Base-by-base conservation (phyloP, 768 basidiomycete genomes). In the Tricholoma sp. region DNA sequence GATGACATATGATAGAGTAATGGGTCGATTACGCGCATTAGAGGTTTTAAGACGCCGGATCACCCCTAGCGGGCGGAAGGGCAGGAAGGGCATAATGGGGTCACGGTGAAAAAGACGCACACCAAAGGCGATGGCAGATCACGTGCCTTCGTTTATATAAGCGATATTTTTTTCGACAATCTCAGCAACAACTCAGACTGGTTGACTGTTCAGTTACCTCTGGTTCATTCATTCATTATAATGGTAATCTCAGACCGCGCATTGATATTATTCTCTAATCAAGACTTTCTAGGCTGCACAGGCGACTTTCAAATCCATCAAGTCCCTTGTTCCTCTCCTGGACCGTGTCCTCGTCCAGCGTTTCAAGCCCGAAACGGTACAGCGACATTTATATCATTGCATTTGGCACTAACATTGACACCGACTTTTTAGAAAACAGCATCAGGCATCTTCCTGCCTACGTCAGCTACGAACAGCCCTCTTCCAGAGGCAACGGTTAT, bases 401-500 rank as follows among this genome's bases (percentile, higher is more conserved):
- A 37, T 20, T 39, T 49, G 41, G 9, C 41, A 9, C 17, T 48
- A 13, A 32, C 18, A 15, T 20, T 24, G 1, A 55, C 24, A 48
- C 50, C 32, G 50, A 36, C 24, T 10, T 41, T 1, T 8, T 63
- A 98, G 95, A 97, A 98, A 95, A 99, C 96, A n/a, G 89, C 97
- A 3, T 74, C 89, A 20, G 97, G 97, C 34, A 86, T 99, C 69
- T 94, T 94, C 83, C 80, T 99, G 47, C 97, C 97, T n/a, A 83
- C 89, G 0, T 92, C 94, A 1, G 85, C 90, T 5, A 94, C 91
- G 28, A 82, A 71, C 61, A 84, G 72, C 63, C 94, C 94, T 20
- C 82, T 98, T n/a, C 94, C 96, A 2, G 96, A 98, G 74, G 96
- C 94, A 5, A 96, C 93, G 31, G 96, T 97, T 67, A 88, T 98